A percentile compares a stretch with the other conserved stretches of the same genome.
These are phyloP conservation scores for Penicillium sp. DNA, from an alignment of 2,329 filamentous ascomycete genomes.

Conservation along the genomic window DNA sequence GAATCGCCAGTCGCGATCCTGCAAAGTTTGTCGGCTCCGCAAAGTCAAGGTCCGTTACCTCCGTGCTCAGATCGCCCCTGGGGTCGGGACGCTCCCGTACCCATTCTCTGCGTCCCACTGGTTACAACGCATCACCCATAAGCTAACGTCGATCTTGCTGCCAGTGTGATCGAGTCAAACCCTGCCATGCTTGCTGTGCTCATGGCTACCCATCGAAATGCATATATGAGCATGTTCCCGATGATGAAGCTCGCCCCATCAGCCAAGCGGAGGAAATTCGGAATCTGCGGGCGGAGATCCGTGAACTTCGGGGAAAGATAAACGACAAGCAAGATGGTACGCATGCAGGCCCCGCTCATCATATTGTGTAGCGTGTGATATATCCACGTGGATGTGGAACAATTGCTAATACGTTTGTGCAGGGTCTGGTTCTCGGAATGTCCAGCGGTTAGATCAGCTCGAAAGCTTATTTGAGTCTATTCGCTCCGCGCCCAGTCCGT, in stretches of 20 bases:
- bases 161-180: conserved; percentile 41
- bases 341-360: conserved; percentile 1
- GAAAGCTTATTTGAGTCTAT: conserved; percentile 37
- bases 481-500: conserved; percentile 31
- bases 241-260: conserved; percentile 36
- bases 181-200: conserved; percentile 42
- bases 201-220: conserved; percentile 42
- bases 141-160: conserved; percentile 17
- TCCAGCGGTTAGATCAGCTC: conserved; percentile 32
- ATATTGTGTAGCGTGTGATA: background rate
- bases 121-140: background rate
- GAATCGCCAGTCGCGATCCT: conserved; percentile 39
- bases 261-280: conserved; percentile 40
- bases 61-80: conserved; percentile 22
- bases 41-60: conserved; percentile 39
- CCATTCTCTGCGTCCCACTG: conserved; percentile 5
- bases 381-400: background rate
- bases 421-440: conserved; percentile 19
- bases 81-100: conserved; percentile 14
- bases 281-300: conserved; percentile 37
- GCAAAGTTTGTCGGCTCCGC: conserved; percentile 39
- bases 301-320: conserved; percentile 30
- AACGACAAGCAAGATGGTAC: conserved; percentile 27
- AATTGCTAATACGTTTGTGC: conserved; percentile 3
- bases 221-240: conserved; percentile 35